Evolutionary conservation across 306 rosid genomes (phyloP), one percentile per base, ranked within the genome.

Genomic region (Sphenostylis stenocarpa): DNA sequence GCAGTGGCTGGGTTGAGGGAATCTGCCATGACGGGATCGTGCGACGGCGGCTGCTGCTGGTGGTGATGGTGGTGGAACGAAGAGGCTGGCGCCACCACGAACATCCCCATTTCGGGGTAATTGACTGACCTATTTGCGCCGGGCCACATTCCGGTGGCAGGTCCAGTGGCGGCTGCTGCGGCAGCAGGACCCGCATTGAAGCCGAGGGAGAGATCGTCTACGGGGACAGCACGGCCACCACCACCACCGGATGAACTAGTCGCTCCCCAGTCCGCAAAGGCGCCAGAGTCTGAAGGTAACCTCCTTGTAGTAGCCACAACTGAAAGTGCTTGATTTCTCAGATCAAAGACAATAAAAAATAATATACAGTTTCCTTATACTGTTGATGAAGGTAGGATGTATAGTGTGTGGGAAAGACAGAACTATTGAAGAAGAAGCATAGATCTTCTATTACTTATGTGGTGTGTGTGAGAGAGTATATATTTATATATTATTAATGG

Each of bases 301-400:
- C 97, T 87, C 92, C 97, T 90, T 85, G 97, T 88, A 87, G 98
- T 95, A 92, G 98, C 98, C 98, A 95, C 97, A 90, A 89, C 96
- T 91, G 89, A 65, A 49, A 57, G 47, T 82, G 36, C 47, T 72
- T 53, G 28, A 64, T 39, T 21, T 53, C 78, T 61, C 72, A 14
- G 36, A 70, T 38, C 10, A 38, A 2, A 36, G 2, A 60, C 20
- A 15, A 29, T 15, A 7, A 26, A 60, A 53, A 60, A 17, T 7
- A 17, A 2, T 17, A 51, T 51, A 8, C 3, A 51, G 57, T 19
- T 51, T 51, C 4, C 57, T 19, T 49, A 1, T 13, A 15, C 41
- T 16, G 13, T 31, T 16, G 17, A 60, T 58, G 9, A n/a, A 15
- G 7, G 36, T 28, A 7, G 39, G 66, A 36, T 15, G 39, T 58